Evolutionary conservation across 2,329 filamentous ascomycete species (phyloP).

Genomic region (Neoscytalidium dimidiatum): DNA sequence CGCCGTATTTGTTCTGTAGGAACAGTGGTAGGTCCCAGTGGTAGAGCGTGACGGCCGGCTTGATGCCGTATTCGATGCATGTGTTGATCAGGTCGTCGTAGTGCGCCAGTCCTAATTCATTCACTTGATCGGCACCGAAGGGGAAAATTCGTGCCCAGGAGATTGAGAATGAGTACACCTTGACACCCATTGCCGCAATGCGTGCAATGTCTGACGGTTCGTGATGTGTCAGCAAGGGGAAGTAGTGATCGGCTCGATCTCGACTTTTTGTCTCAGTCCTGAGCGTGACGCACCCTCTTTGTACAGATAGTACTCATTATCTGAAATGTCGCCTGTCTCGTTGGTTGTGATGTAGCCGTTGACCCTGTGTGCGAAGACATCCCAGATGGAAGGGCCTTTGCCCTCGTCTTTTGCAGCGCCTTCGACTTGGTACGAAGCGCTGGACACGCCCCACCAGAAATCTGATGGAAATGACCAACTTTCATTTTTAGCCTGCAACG

Average conservation of each 20-base stretch:
- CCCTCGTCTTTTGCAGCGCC: slow-evolving; percentile 45
- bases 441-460: slow-evolving; percentile 48
- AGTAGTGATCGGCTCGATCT: background rate
- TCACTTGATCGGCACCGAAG: slow-evolving; percentile 47
- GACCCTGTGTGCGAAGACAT: slow-evolving; percentile 39
- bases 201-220: slow-evolving; percentile 37
- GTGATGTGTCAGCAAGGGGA: background rate
- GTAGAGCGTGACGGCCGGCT: slow-evolving; percentile 47
- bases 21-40: slow-evolving; percentile 29
- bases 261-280: background rate
- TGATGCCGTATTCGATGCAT: slow-evolving; percentile 44
- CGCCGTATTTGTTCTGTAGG: slow-evolving; percentile 28
- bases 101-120: slow-evolving; percentile 48
- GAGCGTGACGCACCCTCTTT: slow-evolving; percentile 37
- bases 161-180: slow-evolving; percentile 46
- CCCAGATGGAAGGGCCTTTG: slow-evolving; percentile 40
- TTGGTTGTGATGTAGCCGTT: slow-evolving; percentile 30
- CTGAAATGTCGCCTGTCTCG: slow-evolving; percentile 50
- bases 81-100: slow-evolving; percentile 52
- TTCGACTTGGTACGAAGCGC: slow-evolving; percentile 48
- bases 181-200: slow-evolving; percentile 36
- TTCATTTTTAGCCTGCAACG: slow-evolving; percentile 30
- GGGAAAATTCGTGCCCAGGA: slow-evolving; percentile 53
- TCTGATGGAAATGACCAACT: slow-evolving; percentile 30
- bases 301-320: slow-evolving; percentile 54